phyloP scores from a whole-genome alignment of 2,329 filamentous ascomycete species.

The Colletotrichum lindemuthianum region DNA sequence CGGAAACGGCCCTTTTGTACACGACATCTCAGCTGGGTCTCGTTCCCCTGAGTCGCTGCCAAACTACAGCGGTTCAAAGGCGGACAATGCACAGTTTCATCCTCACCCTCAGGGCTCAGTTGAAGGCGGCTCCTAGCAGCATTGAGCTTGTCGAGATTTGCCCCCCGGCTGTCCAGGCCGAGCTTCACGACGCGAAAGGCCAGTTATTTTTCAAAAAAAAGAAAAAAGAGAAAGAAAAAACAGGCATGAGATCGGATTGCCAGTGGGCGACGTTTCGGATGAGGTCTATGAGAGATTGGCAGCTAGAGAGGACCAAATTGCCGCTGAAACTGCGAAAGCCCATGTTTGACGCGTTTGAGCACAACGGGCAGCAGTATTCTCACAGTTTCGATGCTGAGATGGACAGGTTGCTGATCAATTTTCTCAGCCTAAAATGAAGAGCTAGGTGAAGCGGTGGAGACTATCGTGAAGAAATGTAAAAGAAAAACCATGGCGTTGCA shows the following conservation, averaged over 20 bases:
- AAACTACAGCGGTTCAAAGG: constrained; percentile 44
- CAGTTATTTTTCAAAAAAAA: constrained; percentile 17
- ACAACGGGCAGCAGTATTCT: constrained; percentile 9
- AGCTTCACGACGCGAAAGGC: constrained; percentile 18
- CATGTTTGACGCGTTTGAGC: constrained; percentile 20
- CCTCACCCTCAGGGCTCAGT: constrained; percentile 37
- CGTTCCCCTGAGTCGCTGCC: constrained; percentile 27
- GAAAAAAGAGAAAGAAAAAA: too few species aligned
- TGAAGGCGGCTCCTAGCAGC: constrained; percentile 23
- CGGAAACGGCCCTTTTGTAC: constrained; percentile 35
- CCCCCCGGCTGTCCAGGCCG: constrained; percentile 42
- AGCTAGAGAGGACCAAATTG: background rate
- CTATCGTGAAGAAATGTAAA: too few species aligned
- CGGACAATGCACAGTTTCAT: constrained; percentile 41
- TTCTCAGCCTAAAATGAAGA: constrained; percentile 41
- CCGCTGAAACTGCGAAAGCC: constrained; percentile 11
- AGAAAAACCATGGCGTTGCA: too few species aligned
- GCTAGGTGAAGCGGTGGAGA: background rate
- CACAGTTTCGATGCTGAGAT: constrained; percentile 10
- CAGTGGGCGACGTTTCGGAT: constrained; percentile 50
- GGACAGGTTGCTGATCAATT: constrained; percentile 6
- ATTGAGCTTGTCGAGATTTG: constrained; percentile 43
- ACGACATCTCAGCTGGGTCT: constrained; percentile 38
- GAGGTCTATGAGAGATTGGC: constrained; percentile 49
- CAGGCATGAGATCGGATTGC: constrained; percentile 44